Evolutionary conservation across 768 basidiomycete genomes (phyloP).

Genomic region (Pulveroboletus frians): DNA sequence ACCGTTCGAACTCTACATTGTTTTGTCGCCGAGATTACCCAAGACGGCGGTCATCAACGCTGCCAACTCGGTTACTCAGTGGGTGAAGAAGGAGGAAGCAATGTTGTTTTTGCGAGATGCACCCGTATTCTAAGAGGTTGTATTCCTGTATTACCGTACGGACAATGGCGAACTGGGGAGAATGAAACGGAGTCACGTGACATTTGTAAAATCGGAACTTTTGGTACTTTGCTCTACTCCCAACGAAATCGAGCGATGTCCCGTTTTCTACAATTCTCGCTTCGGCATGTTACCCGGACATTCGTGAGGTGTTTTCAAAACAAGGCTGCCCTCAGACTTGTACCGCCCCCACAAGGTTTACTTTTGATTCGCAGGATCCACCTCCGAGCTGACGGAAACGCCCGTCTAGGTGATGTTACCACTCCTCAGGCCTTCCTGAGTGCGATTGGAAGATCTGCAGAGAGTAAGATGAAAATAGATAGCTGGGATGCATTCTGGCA

Average conservation of each 20-base stretch:
- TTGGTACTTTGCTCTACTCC: background rate
- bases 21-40: slow-evolving; percentile 75
- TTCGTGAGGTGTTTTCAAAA: slow-evolving; percentile 31
- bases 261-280: slow-evolving; percentile 14
- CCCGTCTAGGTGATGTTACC: slow-evolving; percentile 40
- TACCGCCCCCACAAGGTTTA: slow-evolving; percentile 24
- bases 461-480: slow-evolving; percentile 58
- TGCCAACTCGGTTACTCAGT: slow-evolving; percentile 83
- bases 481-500: slow-evolving; percentile 75
- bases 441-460: slow-evolving; percentile 64
- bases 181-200: background rate
- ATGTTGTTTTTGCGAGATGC: slow-evolving; percentile 82
- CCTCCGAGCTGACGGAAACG: slow-evolving; percentile 4
- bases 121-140: slow-evolving; percentile 63
- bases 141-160: background rate
- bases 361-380: background rate
- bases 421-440: slow-evolving; percentile 64
- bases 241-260: slow-evolving; percentile 17
- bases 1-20: slow-evolving; percentile 86
- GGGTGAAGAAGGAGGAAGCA: slow-evolving; percentile 87
- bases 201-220: background rate
- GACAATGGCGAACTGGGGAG: background rate
- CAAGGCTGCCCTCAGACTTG: slow-evolving; percentile 18
- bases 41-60: slow-evolving; percentile 85
- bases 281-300: slow-evolving; percentile 16